phyloP scores from a whole-genome alignment of 345 rosid genomes.

The Pistacia atlantica region DNA sequence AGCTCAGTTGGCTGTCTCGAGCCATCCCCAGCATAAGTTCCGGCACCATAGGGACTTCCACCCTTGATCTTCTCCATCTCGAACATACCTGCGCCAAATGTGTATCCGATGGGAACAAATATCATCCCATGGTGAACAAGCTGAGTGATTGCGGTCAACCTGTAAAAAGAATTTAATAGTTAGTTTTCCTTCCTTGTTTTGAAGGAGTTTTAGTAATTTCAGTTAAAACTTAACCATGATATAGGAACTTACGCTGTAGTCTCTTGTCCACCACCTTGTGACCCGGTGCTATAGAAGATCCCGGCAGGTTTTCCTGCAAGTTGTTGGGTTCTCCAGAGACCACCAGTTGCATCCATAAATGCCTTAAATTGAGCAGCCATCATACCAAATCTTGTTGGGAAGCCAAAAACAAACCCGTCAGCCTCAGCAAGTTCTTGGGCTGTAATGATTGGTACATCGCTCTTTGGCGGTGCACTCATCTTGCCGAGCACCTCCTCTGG shows the following conservation, averaged over 20 bases:
- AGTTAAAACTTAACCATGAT: not conserved
- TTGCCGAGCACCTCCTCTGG: constrained; percentile 78
- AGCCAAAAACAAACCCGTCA: constrained; percentile 86
- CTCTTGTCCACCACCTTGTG: constrained; percentile 99
- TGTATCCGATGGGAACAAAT: constrained; percentile 90
- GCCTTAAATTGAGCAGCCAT: constrained; percentile 99
- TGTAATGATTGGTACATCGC: constrained; percentile 75
- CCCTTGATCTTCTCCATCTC: constrained; percentile 96
- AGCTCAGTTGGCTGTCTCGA: constrained; percentile 84
- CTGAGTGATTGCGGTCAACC: constrained; percentile 95
- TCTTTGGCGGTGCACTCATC: constrained; percentile 92
- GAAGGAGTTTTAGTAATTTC: not conserved
- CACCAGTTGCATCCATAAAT: constrained; percentile 92
- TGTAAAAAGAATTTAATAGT: constrained; percentile 21
- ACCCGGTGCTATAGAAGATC: constrained; percentile 93
- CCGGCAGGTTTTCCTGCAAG: constrained; percentile 99
- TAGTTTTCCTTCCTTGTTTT: not conserved
- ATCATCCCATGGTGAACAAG: constrained; percentile 97
- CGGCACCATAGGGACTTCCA: constrained; percentile 95
- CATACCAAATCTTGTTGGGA: constrained; percentile 99
- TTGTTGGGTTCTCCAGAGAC: constrained; percentile 87
- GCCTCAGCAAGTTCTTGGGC: constrained; percentile 83
- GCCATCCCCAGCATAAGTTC: constrained; percentile 91
- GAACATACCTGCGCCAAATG: constrained; percentile 96
- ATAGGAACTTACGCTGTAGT: constrained; percentile 81